These are phyloP conservation scores for Phytophthora chlamydospora DNA, from an alignment of 352 stramenopile genomes.

Conservation along the genomic window DNA sequence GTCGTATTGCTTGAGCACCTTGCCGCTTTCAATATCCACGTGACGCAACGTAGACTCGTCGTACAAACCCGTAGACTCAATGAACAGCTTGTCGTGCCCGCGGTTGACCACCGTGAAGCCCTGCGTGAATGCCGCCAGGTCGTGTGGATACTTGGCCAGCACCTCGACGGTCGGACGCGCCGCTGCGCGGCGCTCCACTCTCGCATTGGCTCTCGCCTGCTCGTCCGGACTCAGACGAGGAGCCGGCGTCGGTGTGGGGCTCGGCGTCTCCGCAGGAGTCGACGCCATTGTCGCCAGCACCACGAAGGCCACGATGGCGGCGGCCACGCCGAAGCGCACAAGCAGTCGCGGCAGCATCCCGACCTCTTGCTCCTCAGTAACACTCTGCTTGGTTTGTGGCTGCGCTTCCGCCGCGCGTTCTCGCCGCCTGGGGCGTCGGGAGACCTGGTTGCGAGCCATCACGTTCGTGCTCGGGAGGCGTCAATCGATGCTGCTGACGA, in stretches of 20 bases:
- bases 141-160: slow-evolving; percentile 79
- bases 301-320: slow-evolving; percentile 34
- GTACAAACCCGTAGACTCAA: slow-evolving; percentile 93
- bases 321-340: slow-evolving; percentile 37
- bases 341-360: slow-evolving; percentile 40
- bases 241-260: slow-evolving; percentile 2
- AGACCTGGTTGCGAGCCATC: slow-evolving; percentile 39
- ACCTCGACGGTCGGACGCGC: slow-evolving; percentile 54
- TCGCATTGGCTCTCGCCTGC: slow-evolving; percentile 25
- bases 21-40: slow-evolving; percentile 86
- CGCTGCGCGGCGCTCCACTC: slow-evolving; percentile 11
- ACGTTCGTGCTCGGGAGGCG: slow-evolving; percentile 8
- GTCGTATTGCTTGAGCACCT: slow-evolving; percentile 74
- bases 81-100: slow-evolving; percentile 77
- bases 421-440: slow-evolving; percentile 15
- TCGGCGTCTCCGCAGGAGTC: slow-evolving; percentile 11
- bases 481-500: slow-evolving; percentile 11
- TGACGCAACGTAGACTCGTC: slow-evolving; percentile 87
- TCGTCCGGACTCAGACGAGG: slow-evolving; percentile 14
- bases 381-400: slow-evolving; percentile 15
- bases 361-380: slow-evolving; percentile 11
- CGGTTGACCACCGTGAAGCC: slow-evolving; percentile 69
- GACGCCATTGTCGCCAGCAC: slow-evolving; percentile 18
- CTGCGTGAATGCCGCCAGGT: slow-evolving; percentile 86
- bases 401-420: slow-evolving; percentile 5